Evolutionary conservation across 2,329 filamentous ascomycete genomes (phyloP), one percentile per base, ranked within the genome.

Genomic region (Curvularia hawaiiensis): DNA sequence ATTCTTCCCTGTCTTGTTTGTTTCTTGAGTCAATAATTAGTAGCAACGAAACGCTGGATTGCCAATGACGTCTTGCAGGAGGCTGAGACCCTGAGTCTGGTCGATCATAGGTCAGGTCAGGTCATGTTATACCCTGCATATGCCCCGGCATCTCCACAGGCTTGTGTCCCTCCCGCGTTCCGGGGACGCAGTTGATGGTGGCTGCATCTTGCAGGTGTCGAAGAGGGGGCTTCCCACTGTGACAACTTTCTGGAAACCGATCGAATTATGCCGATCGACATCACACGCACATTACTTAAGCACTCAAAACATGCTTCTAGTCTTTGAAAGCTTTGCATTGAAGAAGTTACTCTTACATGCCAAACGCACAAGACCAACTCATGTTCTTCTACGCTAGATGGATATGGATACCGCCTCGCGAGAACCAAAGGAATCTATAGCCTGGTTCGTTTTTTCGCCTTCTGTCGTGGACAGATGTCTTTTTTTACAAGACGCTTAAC

Each of bases 401-500:
- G 56, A 61, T 52, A 61, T 57, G 56, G 58, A 63, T 56, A 56
- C 53, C 55, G 61, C 67, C 60, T 63, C 60, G 64, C 68, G 59
- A 66, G 61, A 64, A 66, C 63, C 58, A 68, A 66, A 58, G 62
- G 61, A 67, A 68, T 73, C 69, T 71, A 73, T 60, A 62, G 63
- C 58, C 61, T 54, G 52, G 60, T 55, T 52, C 47, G 44, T 56
- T 55, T 61, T 56, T 54, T 47, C 52, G 54, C 54, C 55, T 50
- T 54, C 63, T 62, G 62, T 54, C 64, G 53, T 65, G 63, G 58
- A 61, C 50, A 52, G 31, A 45, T 45, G 11, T 38, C 50, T 52
- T 28, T 35, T 26, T 44, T 24, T 35, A n/a, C 52, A 40, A 57
- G 45, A 50, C 58, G 59, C 63, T 71, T 91, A 95, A 82, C 89